Conservation (phyloP, 805 yeast species). For the Saccharomyces kudriavzevii region DNA sequence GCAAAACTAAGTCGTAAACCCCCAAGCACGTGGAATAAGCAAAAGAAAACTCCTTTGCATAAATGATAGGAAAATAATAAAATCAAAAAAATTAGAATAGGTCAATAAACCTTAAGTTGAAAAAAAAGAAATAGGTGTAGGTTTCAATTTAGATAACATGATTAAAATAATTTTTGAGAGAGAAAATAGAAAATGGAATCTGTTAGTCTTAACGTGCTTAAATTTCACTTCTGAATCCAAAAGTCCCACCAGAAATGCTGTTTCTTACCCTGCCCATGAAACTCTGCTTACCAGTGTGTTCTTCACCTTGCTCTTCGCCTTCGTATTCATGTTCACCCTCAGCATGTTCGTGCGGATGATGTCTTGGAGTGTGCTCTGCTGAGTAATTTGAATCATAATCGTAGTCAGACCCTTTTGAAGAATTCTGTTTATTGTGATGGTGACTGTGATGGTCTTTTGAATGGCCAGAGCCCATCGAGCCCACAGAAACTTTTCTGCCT, state of each 20-base stretch:
- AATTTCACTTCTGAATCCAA: not conserved
- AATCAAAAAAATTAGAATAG: no score
- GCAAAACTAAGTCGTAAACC: no score
- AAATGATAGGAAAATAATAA: no score
- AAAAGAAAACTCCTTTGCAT: not conserved
- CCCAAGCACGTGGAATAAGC: not conserved
- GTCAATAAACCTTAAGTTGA: no score
- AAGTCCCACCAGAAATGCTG: not conserved
- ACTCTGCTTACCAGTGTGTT: not conserved
- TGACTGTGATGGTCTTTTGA: not conserved
- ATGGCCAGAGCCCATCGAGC: conserved; percentile 1
- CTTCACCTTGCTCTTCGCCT: not conserved
- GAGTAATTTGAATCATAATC: not conserved
- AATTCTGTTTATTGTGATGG: not conserved
- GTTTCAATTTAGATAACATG: no score
- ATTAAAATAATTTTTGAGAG: no score
- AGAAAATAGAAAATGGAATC: no score
- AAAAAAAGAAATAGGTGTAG: no score
- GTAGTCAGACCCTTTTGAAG: not conserved
- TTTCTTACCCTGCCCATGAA: not conserved
- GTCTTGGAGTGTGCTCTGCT: not conserved
- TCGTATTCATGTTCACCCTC: not conserved
- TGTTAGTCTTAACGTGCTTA: not conserved
- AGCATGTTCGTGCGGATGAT: not conserved
- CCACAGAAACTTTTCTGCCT: conserved; percentile 5